Conservation (phyloP, 179 eudicot genomes). For the Beta corolliflora region DNA sequence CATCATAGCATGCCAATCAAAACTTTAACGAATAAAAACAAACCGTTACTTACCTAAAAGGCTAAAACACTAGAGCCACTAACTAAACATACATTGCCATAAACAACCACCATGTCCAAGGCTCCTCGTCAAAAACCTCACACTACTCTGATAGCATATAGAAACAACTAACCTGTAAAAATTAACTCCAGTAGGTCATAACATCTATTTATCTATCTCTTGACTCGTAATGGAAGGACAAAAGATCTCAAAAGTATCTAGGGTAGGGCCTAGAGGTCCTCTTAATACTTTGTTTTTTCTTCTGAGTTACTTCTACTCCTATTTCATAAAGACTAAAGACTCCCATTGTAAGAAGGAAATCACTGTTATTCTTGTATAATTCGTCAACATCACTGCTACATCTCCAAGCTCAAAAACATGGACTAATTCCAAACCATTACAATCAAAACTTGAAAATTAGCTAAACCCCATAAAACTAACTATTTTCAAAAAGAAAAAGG, state of each 20-base stretch:
- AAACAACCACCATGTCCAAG: background rate
- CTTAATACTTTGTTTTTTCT: background rate
- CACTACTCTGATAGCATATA: background rate
- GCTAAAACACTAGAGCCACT: background rate
- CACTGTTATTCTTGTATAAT: background rate
- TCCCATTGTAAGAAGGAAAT: background rate
- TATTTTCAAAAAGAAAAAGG: no score
- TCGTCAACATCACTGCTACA: background rate
- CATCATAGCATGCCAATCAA: background rate
- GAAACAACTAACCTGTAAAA: background rate
- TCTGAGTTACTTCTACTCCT: background rate
- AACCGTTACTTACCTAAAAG: background rate
- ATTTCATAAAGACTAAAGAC: no score
- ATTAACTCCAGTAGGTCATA: background rate
- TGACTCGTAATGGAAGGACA: background rate
- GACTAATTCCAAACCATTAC: slow-evolving; percentile 7
- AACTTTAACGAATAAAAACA: background rate
- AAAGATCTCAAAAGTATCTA: background rate
- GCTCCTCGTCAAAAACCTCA: background rate
- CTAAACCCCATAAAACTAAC: background rate
- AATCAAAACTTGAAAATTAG: slow-evolving; percentile 9
- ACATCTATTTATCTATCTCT: background rate
- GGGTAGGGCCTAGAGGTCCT: background rate
- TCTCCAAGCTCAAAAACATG: background rate
- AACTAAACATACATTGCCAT: background rate